phyloP scores from a whole-genome alignment of 2,329 filamentous ascomycete genomes.

The Orbilia brochopaga region DNA sequence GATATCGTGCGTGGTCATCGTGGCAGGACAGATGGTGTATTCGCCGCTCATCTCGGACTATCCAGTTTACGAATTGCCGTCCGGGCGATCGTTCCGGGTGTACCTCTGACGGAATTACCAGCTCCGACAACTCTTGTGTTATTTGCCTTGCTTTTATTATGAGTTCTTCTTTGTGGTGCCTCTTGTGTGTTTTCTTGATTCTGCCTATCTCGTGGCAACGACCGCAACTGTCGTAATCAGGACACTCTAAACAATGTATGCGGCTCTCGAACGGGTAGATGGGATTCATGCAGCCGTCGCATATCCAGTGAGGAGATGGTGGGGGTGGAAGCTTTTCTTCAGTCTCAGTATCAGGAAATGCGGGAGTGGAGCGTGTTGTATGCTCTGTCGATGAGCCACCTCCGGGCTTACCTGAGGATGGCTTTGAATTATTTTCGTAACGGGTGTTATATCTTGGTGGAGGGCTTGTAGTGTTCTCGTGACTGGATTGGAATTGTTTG shows the following conservation, averaged over 20 bases:
- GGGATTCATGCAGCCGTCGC: constrained; percentile 34
- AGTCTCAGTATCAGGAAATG: constrained; percentile 5
- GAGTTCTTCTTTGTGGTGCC: constrained; percentile 38
- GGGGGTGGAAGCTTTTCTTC: constrained; percentile 18
- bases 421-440: neutral
- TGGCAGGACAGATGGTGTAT: constrained; percentile 42
- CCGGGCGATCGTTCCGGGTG: constrained; percentile 38
- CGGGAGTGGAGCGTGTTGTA: constrained; percentile 6
- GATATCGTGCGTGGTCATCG: constrained; percentile 36
- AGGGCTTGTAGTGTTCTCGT: neutral
- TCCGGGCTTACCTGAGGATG: neutral
- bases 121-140: constrained; percentile 31
- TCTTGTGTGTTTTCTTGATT: constrained; percentile 28
- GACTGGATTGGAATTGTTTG: neutral
- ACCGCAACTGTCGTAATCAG: constrained; percentile 39
- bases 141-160: constrained; percentile 42
- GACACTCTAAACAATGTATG: constrained; percentile 44
- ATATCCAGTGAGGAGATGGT: constrained; percentile 38
- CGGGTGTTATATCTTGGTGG: constrained; percentile 11
- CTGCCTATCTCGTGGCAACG: constrained; percentile 33
- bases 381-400: neutral
- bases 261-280: constrained; percentile 40
- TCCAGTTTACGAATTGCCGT: constrained; percentile 40
- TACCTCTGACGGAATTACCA: constrained; percentile 37
- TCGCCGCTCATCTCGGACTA: constrained; percentile 26